These are phyloP conservation scores for Teunomyces funiuensis DNA, from an alignment of 805 yeast genomes.

Conservation along the genomic window DNA sequence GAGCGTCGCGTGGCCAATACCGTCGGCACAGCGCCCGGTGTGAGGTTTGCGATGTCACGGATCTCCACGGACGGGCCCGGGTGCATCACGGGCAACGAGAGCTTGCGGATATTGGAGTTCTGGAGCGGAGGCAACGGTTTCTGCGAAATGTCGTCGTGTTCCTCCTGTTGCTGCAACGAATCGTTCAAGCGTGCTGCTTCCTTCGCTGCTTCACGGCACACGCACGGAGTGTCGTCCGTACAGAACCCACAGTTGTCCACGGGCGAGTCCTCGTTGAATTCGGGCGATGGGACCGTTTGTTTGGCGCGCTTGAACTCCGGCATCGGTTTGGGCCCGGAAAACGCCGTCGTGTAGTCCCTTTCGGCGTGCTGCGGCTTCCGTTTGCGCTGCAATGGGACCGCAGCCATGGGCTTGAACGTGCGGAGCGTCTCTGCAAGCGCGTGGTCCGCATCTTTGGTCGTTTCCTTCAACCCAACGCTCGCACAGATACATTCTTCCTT, in stretches of 20 bases:
- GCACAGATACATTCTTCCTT: slow-evolving; percentile 73
- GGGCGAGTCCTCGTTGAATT: slow-evolving; percentile 47
- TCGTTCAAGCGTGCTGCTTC: slow-evolving; percentile 44
- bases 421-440: slow-evolving; percentile 20
- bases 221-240: slow-evolving; percentile 87
- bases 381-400: slow-evolving; percentile 57
- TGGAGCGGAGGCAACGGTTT: slow-evolving; percentile 45
- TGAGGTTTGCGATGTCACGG: slow-evolving; percentile 39
- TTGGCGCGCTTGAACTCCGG: slow-evolving; percentile 34
- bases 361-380: slow-evolving; percentile 33
- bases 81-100: slow-evolving; percentile 56
- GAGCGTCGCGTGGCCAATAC: slow-evolving; percentile 22
- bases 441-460: too few relatives aligned
- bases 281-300: slow-evolving; percentile 6
- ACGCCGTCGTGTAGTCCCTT: slow-evolving; percentile 56
- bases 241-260: slow-evolving; percentile 91
- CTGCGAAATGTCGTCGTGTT: slow-evolving; percentile 14
- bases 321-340: slow-evolving; percentile 33
- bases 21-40: slow-evolving; percentile 39
- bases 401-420: slow-evolving; percentile 58
- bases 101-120: slow-evolving; percentile 25
- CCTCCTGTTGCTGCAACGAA: slow-evolving; percentile 19
- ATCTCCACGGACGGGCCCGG: slow-evolving; percentile 64
- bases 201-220: slow-evolving; percentile 77
- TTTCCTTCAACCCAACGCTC: slow-evolving; percentile 42